Base-by-base conservation (phyloP, 2,329 filamentous ascomycete species). In the Colletotrichum sp. region DNA sequence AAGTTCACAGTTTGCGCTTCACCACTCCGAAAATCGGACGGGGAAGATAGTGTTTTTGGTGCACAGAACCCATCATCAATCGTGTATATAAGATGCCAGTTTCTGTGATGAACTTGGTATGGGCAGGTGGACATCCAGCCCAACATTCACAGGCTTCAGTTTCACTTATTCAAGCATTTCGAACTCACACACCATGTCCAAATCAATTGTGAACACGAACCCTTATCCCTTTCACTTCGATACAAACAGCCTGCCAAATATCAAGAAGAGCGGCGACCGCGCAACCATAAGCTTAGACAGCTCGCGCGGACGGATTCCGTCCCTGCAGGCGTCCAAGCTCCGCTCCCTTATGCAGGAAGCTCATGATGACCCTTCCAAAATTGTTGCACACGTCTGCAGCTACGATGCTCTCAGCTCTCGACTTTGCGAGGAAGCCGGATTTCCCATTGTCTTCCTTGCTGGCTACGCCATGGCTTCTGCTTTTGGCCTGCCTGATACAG, bases 371-470 rank as follows among this genome's bases (percentile, higher is more conserved):
- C 83, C 85, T 2, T 80, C 79, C 6, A 88, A 87, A 74, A 88
- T 88, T 58, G 67, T 88, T 6, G 86, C 87, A 1, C 84, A 85
- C 58, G 80, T 81, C 26, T 88, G 86, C 76, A 83, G 81, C 61
- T 87, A 88, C 60, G 86, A 88, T 43, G 86, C 82, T 0, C 80
- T 88, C 1, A 85, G 83, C 26, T 87, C 87, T 3, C 83, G 86
- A 1, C 80, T 89, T 0, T 83, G 85, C 8, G 85, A 88, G 71
- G 85, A 88, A 76, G 85, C 87, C 2, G 86, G 87, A 0, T 88
- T 88, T 63, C 87, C 87, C 0, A 80, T 88, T 64, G 75, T 88
- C 12, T 88, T 88, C 71, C 80, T 88, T 0, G 83, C 85, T 0
- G 86, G 87, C 0, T 88, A 85, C 74, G 79, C 86, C 0, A 84